A percentile compares a stretch with the other conserved stretches of the same genome.
phyloP scores from a whole-genome alignment of 2,329 filamentous ascomycete species.

The Magnaporthales sp. region DNA sequence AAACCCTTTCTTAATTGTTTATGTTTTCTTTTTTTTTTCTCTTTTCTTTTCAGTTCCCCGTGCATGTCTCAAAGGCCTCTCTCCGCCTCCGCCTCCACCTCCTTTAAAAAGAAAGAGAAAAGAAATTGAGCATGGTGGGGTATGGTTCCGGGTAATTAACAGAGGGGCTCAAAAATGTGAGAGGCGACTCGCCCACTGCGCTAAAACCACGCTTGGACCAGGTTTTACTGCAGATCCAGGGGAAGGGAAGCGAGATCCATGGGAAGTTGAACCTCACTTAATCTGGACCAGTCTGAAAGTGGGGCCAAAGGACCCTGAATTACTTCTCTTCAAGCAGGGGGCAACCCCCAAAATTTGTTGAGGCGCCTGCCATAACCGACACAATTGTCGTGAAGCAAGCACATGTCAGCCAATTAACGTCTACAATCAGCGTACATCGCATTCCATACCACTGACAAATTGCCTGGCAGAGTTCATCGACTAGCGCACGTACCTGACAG shows the following conservation, averaged over 20 bases:
- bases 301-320: neutral
- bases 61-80: no score
- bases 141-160: neutral
- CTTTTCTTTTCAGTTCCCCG: no score
- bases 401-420: neutral
- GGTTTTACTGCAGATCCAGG: neutral
- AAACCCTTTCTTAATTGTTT: no score
- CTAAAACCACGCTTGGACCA: neutral
- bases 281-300: neutral
- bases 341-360: neutral
- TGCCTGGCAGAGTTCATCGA: neutral
- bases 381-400: neutral
- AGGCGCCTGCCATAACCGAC: neutral
- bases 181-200: neutral
- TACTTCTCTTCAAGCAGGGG: neutral
- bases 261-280: neutral
- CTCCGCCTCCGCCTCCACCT: no score
- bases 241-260: neutral
- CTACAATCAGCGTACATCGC: neutral
- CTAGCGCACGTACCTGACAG: neutral
- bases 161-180: neutral
- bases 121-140: neutral
- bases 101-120: neutral
- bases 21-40: no score
- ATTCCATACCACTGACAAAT: neutral